Percentiles rank a stretch among this genome's conserved stretches.
phyloP scores from a whole-genome alignment of 164 flowering plant species.

The Dillenia suffruticosa region DNA sequence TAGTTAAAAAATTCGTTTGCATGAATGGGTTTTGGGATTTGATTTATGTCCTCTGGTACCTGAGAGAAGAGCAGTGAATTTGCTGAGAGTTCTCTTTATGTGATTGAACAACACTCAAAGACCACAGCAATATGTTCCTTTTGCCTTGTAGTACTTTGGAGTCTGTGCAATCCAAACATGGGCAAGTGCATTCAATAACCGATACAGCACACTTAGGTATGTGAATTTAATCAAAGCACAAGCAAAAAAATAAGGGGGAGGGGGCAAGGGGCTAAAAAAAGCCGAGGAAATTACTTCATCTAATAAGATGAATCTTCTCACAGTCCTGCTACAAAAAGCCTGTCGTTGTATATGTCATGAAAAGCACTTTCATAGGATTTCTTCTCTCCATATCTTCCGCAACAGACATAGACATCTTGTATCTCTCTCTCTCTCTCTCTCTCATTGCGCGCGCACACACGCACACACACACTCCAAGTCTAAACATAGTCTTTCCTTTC shows the following conservation, averaged over 20 bases:
- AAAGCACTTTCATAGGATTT: constrained; percentile 14
- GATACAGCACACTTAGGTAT: constrained; percentile 9
- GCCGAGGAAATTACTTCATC: too few species aligned
- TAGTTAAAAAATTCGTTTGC: constrained; percentile 14
- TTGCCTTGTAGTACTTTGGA: constrained; percentile 47
- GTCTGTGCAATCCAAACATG: constrained; percentile 36
- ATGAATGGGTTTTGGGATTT: constrained; percentile 27
- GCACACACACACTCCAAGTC: background rate
- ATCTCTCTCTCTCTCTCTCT: background rate
- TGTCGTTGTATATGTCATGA: constrained; percentile 8
- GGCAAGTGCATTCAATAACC: constrained; percentile 17
- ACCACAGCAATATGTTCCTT: constrained; percentile 39
- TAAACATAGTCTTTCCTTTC: background rate
- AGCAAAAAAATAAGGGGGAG: too few species aligned
- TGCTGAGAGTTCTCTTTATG: constrained; percentile 24
- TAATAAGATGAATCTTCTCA: background rate
- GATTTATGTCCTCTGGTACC: constrained; percentile 17
- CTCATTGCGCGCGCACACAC: background rate
- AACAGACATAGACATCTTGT: background rate
- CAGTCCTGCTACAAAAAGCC: constrained; percentile 4
- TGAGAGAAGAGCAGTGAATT: constrained; percentile 18
- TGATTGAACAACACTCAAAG: constrained; percentile 67
- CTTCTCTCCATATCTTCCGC: background rate
- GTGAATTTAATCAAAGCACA: constrained; percentile 10
- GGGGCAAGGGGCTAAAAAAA: too few species aligned